Evolutionary conservation across 305 asterid species (phyloP), one percentile per base, ranked within the genome.

Genomic region (Rubia tinctorum): DNA sequence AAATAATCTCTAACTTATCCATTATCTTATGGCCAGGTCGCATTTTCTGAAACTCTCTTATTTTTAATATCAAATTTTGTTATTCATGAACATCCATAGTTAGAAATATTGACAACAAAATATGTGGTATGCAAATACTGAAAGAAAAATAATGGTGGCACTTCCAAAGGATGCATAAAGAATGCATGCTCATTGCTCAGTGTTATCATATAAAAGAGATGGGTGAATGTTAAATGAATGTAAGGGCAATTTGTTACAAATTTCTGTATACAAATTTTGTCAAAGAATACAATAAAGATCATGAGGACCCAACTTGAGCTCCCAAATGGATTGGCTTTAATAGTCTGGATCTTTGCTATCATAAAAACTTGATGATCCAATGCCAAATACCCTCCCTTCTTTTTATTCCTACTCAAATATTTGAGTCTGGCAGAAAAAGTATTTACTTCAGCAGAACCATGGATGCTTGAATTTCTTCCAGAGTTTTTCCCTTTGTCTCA

Each of bases 381-480:
- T 12, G 64, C 37, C 64, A 59, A 59, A 59, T 22, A 59, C 64
- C 37, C 37, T 59, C 34, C 64, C 8, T 55, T n/a, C 37, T 23
- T 60, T 12, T 7, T 27, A 27, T 27, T 30, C 22, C 67, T 27
- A 62, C 39, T 0, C 66, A 61, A 55, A 23, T 23, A 9, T 61
- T 30, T 27, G 9, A 18, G 23, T 56, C 22, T 49, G 49, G 18
- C 17, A 4, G 53, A 42, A 25, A 12, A 43, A 12, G 7, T 34
- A 23, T 62, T 53, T 56, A 77, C 63, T 71, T 66, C 34, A 77
- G 64, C 11, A 66, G 51, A 7, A 55, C 71, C 85, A 81, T 76
- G 1, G 83, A 81, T 56, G 80, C 81, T 75, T 84, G 88, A 53
- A 84, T 81, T 66, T 81, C 88, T 77, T 84, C 88, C 43, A 81